Evolutionary conservation across 2,329 filamentous ascomycete genomes (phyloP), one percentile per base, ranked within the genome.

Genomic region (Cladophialophora psammophila): DNA sequence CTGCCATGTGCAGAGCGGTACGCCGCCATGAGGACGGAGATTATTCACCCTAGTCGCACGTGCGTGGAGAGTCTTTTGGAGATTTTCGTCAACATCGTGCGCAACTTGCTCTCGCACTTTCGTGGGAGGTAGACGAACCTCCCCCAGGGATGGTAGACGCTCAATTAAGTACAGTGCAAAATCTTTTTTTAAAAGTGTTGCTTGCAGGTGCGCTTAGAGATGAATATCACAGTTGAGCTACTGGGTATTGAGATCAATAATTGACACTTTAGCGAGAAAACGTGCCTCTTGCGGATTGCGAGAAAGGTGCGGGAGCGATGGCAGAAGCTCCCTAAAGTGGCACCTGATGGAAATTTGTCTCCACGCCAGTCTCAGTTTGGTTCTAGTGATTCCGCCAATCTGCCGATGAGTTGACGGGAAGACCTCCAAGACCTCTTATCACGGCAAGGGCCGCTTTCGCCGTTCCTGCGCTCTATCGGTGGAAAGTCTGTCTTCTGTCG

Each of bases 381-480:
- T 26, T 60, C 52, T 59, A 9, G 38, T 12, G 45, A 20, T 13
- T 48, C 40, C 56, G 55, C 67, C 60, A 69, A 69, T 69, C 61
- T 50, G 18, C 10, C 20, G 5, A 15, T 15, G 13, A 45, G 40
- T 62, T 54, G 56, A 26, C 5, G 53, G 31, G 53, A 67, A 65
- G 64, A 60, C 45, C 53, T 59, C 61, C 53, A 67, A 65, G 64
- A 60, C 45, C 53, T 59, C 61, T 58, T 63, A 63, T 61, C 57
- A 32, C 57, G 64, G 67, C n/a, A 63, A 53, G 64, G 58, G 42
- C 67, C 67, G 64, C 38, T 13, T 26, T 50, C 20, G 15, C 56
- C 42, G 40, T 52, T 9, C 4, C 36, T 20, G 15, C 7, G 40
- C n/a, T 40, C 35, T 45, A 48, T 26, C 40, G 15, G 10, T 31